A percentile compares a stretch with the other conserved stretches of the same genome.
phyloP scores from a whole-genome alignment of 164 flowering plant genomes.

The Cinnamomum chago region DNA sequence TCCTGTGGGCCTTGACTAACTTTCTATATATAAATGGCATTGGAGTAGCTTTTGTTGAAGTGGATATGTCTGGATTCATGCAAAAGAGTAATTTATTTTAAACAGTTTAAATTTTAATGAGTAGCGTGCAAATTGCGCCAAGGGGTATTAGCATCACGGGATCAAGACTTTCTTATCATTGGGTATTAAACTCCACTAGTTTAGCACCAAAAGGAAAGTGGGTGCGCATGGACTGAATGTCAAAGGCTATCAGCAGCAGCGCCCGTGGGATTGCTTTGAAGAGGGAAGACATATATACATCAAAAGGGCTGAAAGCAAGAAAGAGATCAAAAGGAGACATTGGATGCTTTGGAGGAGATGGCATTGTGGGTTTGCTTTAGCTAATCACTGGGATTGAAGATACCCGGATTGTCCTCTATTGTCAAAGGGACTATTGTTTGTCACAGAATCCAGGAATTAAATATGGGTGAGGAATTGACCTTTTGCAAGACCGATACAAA shows the following conservation, averaged over 20 bases:
- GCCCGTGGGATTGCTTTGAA: not conserved
- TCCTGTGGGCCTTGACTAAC: no score
- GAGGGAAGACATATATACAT: slow-evolving; percentile 25
- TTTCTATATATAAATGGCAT: no score
- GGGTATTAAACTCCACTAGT: not conserved
- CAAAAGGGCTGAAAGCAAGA: slow-evolving; percentile 61
- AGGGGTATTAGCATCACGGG: not conserved
- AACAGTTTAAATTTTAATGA: no score
- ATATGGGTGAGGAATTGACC: slow-evolving; percentile 29
- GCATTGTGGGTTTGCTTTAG: slow-evolving; percentile 42
- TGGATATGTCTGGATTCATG: no score
- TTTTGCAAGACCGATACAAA: slow-evolving; percentile 44
- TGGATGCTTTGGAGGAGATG: slow-evolving; percentile 52
- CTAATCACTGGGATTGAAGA: slow-evolving; percentile 26
- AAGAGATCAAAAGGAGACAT: slow-evolving; percentile 39
- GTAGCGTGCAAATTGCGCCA: no score
- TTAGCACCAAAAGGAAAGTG: not conserved
- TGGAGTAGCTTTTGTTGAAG: no score
- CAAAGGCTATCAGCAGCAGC: not conserved
- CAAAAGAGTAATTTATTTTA: no score
- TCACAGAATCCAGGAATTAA: slow-evolving; percentile 53
- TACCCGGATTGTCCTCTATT: slow-evolving; percentile 54
- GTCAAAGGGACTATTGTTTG: slow-evolving; percentile 44
- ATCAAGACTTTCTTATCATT: not conserved
- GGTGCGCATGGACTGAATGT: not conserved